phyloP scores from a whole-genome alignment of 148 eudicot species.

The Beta vulgaris region DNA sequence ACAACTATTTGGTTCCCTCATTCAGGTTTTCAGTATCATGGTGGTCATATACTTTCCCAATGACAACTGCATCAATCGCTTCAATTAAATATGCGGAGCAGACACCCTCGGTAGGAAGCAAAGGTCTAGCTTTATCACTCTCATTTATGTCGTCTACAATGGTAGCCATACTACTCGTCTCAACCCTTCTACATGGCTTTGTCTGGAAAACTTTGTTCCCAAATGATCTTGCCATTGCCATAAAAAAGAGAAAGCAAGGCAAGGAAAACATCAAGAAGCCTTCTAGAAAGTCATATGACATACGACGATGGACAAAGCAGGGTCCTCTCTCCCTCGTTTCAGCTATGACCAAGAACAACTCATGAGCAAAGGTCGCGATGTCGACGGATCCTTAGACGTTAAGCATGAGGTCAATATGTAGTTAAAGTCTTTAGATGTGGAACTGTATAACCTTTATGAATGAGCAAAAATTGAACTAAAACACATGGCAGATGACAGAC shows the following conservation, averaged over 20 bases:
- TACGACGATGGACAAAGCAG: slow-evolving; percentile 84
- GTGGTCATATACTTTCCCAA: slow-evolving; percentile 99
- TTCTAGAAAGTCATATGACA: slow-evolving; percentile 42
- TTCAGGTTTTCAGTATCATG: slow-evolving; percentile 93
- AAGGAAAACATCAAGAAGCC: slow-evolving; percentile 51
- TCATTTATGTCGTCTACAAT: slow-evolving; percentile 83
- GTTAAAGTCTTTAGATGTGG: too few relatives aligned
- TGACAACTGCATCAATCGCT: slow-evolving; percentile 91
- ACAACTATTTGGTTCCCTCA: background rate
- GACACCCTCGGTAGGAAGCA: slow-evolving; percentile 54
- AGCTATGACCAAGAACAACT: slow-evolving; percentile 41
- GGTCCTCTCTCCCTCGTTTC: slow-evolving; percentile 65
- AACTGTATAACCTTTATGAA: background rate
- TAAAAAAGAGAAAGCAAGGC: slow-evolving; percentile 51
- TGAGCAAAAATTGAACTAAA: background rate
- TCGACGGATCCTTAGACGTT: background rate
- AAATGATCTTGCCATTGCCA: slow-evolving; percentile 94
- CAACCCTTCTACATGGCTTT: slow-evolving; percentile 81
- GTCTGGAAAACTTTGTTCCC: slow-evolving; percentile 85
- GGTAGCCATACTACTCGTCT: slow-evolving; percentile 62
- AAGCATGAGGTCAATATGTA: background rate
- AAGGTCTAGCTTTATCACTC: slow-evolving; percentile 58
- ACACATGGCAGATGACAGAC: too few relatives aligned
- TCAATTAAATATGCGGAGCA: slow-evolving; percentile 87
- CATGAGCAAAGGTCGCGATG: slow-evolving; percentile 25